Base-by-base conservation (phyloP, 2,329 filamentous ascomycete species). In the Tolypocladium paradoxum region DNA sequence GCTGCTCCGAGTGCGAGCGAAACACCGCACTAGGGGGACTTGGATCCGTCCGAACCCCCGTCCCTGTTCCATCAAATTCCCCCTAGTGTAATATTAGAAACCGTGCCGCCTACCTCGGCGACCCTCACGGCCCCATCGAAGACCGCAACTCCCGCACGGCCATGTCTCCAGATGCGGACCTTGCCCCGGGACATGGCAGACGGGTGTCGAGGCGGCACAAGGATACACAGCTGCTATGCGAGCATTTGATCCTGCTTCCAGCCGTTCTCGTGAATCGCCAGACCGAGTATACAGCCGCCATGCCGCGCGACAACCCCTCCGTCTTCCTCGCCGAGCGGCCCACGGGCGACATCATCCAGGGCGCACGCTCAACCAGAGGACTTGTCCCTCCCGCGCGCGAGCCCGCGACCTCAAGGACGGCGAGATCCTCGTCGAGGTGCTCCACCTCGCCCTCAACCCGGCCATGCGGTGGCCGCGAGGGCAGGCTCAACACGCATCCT, bases 391-490 rank as follows among this genome's bases (percentile, higher is more conserved):
- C 78, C 1, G 73, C 79, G 4, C 78, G 79, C 60, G 69, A 75
- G 8, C 71, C 73, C 22, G 69, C 34, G 73, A 79, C 55, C 73
- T 86, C 43, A 76, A 84, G 64, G 77, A 83, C 72, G 83, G 83
- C 58, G 71, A 88, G 63, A 73, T 88, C 53, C 74, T 89, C 50
- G 68, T 81, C 46, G 77, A 81, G 65, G 65, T 68, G 1, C 68
- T 85, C 55, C 88, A 88, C 62, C 74, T 88, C 46, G 84, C 82
- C 11, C 74, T 89, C 38, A 86, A 89, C 68, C 85, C 86, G 1
- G 84, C 85, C n/a, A 88, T 88, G 85, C 78, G 86, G n/a, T n/a
- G n/a, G n/a, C n/a, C n/a, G n/a, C 2, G 81, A 88, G 64, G 87
- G 87, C 49, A 88, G 84, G 70, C 68, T 91, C 57, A 82, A 87